These are phyloP conservation scores for Durusdinium trenchii DNA, from an alignment of 73 alveolate genomes.

Conservation along the genomic window DNA sequence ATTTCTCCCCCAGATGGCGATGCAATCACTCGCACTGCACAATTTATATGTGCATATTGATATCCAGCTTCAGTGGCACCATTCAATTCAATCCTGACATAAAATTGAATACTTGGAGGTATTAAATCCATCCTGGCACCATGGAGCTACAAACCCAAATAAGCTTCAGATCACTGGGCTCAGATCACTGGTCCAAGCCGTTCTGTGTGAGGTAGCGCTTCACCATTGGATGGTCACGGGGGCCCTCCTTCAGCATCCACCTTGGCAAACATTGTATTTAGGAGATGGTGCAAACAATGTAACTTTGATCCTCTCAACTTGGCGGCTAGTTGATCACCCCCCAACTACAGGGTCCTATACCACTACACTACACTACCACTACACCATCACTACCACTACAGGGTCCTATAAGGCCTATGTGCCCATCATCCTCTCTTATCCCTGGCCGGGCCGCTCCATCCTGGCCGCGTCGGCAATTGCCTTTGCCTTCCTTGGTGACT, in stretches of 20 bases:
- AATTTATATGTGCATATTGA: neutral
- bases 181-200: neutral
- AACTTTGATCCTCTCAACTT: too few species aligned
- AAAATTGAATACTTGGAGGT: too few species aligned
- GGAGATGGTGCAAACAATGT: neutral
- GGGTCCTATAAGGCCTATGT: too few species aligned
- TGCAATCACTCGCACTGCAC: neutral
- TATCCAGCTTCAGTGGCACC: neutral
- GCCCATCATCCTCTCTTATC: too few species aligned
- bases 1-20: neutral
- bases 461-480: neutral
- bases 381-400: too few species aligned
- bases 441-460: neutral
- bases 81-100: neutral
- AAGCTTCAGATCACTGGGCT: neutral
- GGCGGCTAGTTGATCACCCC: too few species aligned
- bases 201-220: neutral
- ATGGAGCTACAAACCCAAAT: neutral
- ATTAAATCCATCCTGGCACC: neutral
- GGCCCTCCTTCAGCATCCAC: neutral
- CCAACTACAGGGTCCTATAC: too few species aligned
- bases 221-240: neutral
- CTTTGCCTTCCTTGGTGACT: neutral
- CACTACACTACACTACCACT: too few species aligned
- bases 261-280: neutral